A percentile compares a stretch with the other conserved stretches of the same genome.
phyloP scores from a whole-genome alignment of 768 basidiomycete genomes.

The Suillus sp. region DNA sequence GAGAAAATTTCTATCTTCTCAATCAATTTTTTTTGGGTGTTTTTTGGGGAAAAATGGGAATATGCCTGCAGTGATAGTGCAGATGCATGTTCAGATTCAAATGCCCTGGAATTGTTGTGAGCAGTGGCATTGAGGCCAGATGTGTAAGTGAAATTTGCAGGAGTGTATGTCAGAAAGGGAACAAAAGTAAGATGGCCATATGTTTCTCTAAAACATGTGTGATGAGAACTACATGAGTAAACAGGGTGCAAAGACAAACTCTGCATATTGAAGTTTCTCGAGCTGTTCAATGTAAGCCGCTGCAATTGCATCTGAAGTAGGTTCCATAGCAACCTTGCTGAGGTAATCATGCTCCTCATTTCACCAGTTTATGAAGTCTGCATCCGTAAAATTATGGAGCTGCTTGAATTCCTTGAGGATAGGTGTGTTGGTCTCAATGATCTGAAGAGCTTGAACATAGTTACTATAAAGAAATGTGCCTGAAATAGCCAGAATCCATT shows the following conservation, averaged over 20 bases:
- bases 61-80: no score
- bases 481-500: conserved; percentile 10
- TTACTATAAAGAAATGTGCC: conserved; percentile 18
- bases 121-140: conserved; percentile 17
- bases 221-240: neutral
- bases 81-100: conserved; percentile 26
- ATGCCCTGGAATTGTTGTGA: conserved; percentile 20
- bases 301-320: conserved; percentile 28
- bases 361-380: neutral
- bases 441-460: conserved; percentile 22
- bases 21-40: no score
- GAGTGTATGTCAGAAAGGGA: conserved; percentile 20
- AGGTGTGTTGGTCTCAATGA: conserved; percentile 8
- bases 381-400: neutral
- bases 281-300: conserved; percentile 9
- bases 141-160: conserved; percentile 17
- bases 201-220: conserved; percentile 11
- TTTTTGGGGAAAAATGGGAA: no score
- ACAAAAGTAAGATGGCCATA: conserved; percentile 15
- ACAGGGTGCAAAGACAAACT: neutral
- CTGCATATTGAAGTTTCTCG: conserved; percentile 2
- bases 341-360: conserved; percentile 6
- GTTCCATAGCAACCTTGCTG: neutral
- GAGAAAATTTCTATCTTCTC: no score
- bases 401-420: conserved; percentile 6